Evolutionary conservation across 2,329 filamentous ascomycete species (phyloP).

Genomic region (Aspergillus sp.): DNA sequence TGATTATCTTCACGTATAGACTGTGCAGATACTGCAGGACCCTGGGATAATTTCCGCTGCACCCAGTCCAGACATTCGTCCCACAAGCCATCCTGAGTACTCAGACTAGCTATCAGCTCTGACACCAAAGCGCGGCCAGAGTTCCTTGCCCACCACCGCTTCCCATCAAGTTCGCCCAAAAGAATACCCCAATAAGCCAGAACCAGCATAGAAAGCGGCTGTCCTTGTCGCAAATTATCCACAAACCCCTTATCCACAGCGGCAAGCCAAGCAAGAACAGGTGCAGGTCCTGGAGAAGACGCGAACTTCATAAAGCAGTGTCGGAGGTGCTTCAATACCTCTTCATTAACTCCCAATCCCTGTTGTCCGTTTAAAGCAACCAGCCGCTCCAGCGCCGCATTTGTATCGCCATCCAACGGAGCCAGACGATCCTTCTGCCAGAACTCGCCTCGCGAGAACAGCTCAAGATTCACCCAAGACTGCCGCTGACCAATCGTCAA

Average conservation of each 20-base stretch:
- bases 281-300: slow-evolving; percentile 17
- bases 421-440: slow-evolving; percentile 43
- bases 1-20: no score
- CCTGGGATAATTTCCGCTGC: no score
- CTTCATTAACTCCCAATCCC: slow-evolving; percentile 10
- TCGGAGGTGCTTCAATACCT: slow-evolving; percentile 22
- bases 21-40: no score
- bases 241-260: slow-evolving; percentile 25
- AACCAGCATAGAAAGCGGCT: slow-evolving; percentile 25
- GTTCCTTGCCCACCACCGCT: slow-evolving; percentile 28
- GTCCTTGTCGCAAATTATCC: slow-evolving; percentile 14
- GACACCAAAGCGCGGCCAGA: slow-evolving; percentile 21
- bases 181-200: slow-evolving; percentile 29
- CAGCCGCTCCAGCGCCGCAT: slow-evolving; percentile 20
- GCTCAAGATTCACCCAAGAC: slow-evolving; percentile 48
- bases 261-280: slow-evolving; percentile 29
- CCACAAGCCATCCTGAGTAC: no score
- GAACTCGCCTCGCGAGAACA: slow-evolving; percentile 49
- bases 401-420: slow-evolving; percentile 19
- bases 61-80: no score
- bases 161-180: slow-evolving; percentile 19
- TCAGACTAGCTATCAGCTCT: neutral
- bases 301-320: slow-evolving; percentile 28
- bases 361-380: neutral
- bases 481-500: slow-evolving; percentile 15